These are phyloP conservation scores for Aureobasidium sp. DNA, from an alignment of 2,329 filamentous ascomycete genomes.

Conservation along the genomic window DNA sequence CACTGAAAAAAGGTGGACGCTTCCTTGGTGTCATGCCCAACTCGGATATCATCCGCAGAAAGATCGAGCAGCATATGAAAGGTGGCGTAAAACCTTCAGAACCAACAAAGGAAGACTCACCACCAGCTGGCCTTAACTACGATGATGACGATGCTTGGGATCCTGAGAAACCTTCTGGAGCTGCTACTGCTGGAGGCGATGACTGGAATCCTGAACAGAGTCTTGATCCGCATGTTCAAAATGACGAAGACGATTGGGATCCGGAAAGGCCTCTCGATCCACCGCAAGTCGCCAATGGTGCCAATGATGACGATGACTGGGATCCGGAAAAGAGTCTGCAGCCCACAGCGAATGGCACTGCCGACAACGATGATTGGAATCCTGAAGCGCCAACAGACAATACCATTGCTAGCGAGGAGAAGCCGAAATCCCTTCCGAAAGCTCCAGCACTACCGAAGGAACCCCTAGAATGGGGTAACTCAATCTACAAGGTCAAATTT, in stretches of 20 bases:
- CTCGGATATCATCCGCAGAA: slow-evolving; percentile 77
- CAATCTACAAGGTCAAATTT: slow-evolving; percentile 85
- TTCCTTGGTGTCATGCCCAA: slow-evolving; percentile 97
- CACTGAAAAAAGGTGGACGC: slow-evolving; percentile 85
- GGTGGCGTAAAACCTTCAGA: slow-evolving; percentile 34
- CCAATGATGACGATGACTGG: slow-evolving; percentile 29
- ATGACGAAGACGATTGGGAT: slow-evolving; percentile 31
- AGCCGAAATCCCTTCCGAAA: slow-evolving; percentile 15
- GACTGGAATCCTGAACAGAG: slow-evolving; percentile 39
- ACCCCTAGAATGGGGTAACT: slow-evolving; percentile 79
- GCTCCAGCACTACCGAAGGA: slow-evolving; percentile 37
- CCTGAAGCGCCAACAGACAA: slow-evolving; percentile 34
- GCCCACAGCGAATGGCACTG: slow-evolving; percentile 23
- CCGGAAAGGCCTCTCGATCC: slow-evolving; percentile 22
- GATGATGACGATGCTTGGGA: slow-evolving; percentile 30
- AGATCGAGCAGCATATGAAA: slow-evolving; percentile 70
- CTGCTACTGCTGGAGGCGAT: slow-evolving; percentile 34
- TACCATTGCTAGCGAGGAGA: slow-evolving; percentile 22
- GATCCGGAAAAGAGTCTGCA: slow-evolving; percentile 40
- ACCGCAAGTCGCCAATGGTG: slow-evolving; percentile 22
- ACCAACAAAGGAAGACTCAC: slow-evolving; percentile 24
- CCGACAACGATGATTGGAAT: slow-evolving; percentile 21
- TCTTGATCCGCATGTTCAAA: slow-evolving; percentile 23
- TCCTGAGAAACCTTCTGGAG: slow-evolving; percentile 22
- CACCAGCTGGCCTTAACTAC: slow-evolving; percentile 17